A percentile compares a stretch with the other conserved stretches of the same genome.
phyloP scores from a whole-genome alignment of 345 rosid genomes.

The Reutealis trisperma region DNA sequence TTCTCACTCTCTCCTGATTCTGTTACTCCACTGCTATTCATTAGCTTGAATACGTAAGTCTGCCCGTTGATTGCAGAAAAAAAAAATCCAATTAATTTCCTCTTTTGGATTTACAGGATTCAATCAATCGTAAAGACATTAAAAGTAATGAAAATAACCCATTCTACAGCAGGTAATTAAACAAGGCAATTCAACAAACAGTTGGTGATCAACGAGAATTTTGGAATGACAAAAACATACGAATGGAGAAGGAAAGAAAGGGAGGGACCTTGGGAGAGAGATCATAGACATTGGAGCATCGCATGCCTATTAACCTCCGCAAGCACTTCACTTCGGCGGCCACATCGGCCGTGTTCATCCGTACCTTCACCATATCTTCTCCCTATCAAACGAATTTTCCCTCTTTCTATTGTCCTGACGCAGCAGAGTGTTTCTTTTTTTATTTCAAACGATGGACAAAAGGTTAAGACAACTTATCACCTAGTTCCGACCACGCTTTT shows the following conservation, averaged over 20 bases:
- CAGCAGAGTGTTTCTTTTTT: too few species aligned
- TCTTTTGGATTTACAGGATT: neutral
- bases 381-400: neutral
- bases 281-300: slow-evolving; percentile 97
- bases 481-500: neutral
- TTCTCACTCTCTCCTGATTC: slow-evolving; percentile 99
- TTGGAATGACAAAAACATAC: neutral
- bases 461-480: too few species aligned
- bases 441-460: too few species aligned
- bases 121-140: neutral
- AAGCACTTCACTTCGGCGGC: slow-evolving; percentile 97
- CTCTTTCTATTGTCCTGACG: neutral
- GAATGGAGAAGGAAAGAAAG: neutral
- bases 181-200: neutral
- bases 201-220: neutral
- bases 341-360: slow-evolving; percentile 99
- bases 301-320: slow-evolving; percentile 87
- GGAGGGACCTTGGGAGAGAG: slow-evolving; percentile 81
- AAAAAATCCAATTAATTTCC: neutral
- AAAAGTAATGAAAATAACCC: neutral
- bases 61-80: slow-evolving; percentile 20
- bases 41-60: slow-evolving; percentile 94
- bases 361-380: slow-evolving; percentile 85
- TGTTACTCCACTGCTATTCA: slow-evolving; percentile 95
- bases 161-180: neutral